Base-by-base conservation (phyloP, 345 rosid species). In the Acer negundo region DNA sequence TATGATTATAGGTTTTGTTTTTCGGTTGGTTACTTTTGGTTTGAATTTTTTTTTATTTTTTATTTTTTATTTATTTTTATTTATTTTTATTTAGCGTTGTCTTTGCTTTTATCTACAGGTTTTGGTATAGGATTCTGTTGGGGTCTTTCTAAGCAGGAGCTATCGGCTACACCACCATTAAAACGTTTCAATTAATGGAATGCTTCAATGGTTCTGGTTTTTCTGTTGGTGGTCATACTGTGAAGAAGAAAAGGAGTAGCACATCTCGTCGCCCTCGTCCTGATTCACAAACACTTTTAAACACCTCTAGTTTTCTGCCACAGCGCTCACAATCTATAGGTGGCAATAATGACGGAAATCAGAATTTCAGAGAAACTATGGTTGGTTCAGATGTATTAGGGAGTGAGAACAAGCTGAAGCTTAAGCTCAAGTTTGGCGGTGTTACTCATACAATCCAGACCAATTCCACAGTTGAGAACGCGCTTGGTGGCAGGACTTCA, bases 351-450 rank as follows among this genome's bases (percentile, higher is more conserved):
- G 89, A 82, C 63, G 88, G 73, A 77, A 81, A 66, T 65, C 78
- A 65, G 51, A 68, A 73, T 73, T 44, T 68, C 72, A 83, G 64
- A 64, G 85, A 80, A 58, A 15, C 74, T 12, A 70, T 56, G 22
- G 77, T 59, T 74, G 79, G 75, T 74, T 78, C 77, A 40, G 89
- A 84, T 78, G 85, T 68, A 35, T 58, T 58, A 15, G 86, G 74
- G n/a, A 82, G 56, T 80, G 92, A 87, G 65, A 92, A 83, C 77
- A 83, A 84, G 69, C 83, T 88, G 71, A 92, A 89, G 79, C 85
- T 90, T 44, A 92, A 88, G 88, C 85, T 88, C 72, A 92, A 87
- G 84, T 85, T 90, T 70, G 89, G 91, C 74, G 90, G 91, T 78
- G 85, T 82, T 69, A 79, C 87, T 8, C 92, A 79, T 72, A 86